Evolutionary conservation across 371 early-diverging fungal species (phyloP), one percentile per base, ranked within the genome.

Genomic region (Mucor irregularis): DNA sequence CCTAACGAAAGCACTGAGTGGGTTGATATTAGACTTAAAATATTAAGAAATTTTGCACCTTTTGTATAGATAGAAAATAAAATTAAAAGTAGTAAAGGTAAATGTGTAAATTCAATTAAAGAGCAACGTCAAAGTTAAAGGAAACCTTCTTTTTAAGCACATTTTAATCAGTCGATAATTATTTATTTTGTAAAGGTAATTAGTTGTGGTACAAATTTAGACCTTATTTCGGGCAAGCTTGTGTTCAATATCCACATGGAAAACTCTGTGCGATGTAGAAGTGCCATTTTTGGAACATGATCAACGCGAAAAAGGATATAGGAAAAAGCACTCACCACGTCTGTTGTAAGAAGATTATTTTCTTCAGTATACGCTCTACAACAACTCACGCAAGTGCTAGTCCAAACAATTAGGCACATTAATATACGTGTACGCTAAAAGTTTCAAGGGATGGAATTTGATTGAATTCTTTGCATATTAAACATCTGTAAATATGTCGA

Each of bases 161-260:
- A 43, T 26, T 25, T 53, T 53, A 19, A 53, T 53, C 53, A 53
- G 53, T 24, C 53, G 53, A 53, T 53, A 53, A 43, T 43, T 33
- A 44, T 53, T 44, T 17, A 44, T 11, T 14, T 21, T 39, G 7
- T 16, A 6, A 7, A 21, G 3, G 11, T 10, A 40, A 5, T 16
- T 24, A 13, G 8, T 10, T 29, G 44, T 43, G 11, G 31, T 25
- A 43, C 53, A 33, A 33, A 33, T 25, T 44, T 33, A 9, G 4
- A 26, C 13, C 34, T 31, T 34, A 33, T 43, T 19, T 42, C 28
- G 42, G 42, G 19, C 42, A 42, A 31, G n/a, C 33, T 49, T 50
- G 58, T 58, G 50, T 26, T 34, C 50, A 34, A 26, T 35, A 26
- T 35, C 50, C 58, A 58, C 58, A 58, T 58, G 58, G 58, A 42